A percentile compares a stretch with the other conserved stretches of the same genome.
phyloP scores from a whole-genome alignment of 2,329 filamentous ascomycete genomes.

The Diaporthe ampelina region DNA sequence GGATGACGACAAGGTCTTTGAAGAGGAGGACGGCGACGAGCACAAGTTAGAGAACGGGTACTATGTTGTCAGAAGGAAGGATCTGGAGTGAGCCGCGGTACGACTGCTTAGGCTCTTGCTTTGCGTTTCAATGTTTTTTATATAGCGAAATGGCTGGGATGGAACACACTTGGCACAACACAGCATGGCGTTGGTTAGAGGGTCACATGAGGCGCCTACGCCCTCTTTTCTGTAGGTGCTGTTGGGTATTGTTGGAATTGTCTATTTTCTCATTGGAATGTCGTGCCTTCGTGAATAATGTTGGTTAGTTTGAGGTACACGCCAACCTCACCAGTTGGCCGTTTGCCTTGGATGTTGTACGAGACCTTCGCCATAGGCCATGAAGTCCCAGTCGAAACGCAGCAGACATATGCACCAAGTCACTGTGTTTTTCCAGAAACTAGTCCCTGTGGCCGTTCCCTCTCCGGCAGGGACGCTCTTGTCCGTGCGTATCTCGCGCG shows the following conservation, averaged over 20 bases:
- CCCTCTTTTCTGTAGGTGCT: neutral
- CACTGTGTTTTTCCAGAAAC: neutral
- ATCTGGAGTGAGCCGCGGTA: conserved; percentile 58
- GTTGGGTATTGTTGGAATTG: neutral
- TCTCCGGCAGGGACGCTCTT: neutral
- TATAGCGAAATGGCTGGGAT: neutral
- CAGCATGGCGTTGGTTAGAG: conserved; percentile 36
- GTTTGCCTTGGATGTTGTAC: no score
- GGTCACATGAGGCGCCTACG: neutral
- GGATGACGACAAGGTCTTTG: conserved; percentile 58
- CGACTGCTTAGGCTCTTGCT: neutral
- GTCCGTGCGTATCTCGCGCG: neutral
- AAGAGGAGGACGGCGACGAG: conserved; percentile 65
- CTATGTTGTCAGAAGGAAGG: conserved; percentile 65
- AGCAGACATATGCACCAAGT: neutral
- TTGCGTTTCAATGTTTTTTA: neutral
- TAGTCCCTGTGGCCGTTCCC: no score
- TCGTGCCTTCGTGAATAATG: conserved; percentile 11
- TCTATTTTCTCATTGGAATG: neutral
- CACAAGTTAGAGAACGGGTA: conserved; percentile 65
- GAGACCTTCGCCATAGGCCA: neutral
- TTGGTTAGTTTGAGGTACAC: neutral
- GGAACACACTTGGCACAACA: neutral
- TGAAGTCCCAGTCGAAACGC: neutral
- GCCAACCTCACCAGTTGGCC: neutral